A percentile compares a stretch with the other conserved stretches of the same genome.
Conservation (phyloP, 495 filamentous ascomycete genomes). For the Melanomma pulvis-pyrius region DNA sequence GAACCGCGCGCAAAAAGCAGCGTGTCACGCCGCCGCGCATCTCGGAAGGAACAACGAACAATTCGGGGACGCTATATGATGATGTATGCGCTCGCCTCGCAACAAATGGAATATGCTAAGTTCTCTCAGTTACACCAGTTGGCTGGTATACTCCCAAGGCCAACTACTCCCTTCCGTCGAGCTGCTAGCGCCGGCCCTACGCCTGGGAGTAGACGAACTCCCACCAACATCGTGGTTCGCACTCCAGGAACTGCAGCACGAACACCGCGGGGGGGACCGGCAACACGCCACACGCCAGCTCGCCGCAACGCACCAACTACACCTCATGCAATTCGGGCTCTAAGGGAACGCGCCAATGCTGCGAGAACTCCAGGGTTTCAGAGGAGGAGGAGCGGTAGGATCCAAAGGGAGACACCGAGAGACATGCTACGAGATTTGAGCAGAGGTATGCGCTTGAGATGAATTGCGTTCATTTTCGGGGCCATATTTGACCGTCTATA, state of each 20-base stretch:
- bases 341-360: slow-evolving; percentile 73
- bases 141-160: slow-evolving; percentile 43
- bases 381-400: slow-evolving; percentile 65
- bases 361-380: slow-evolving; percentile 67
- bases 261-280: slow-evolving; percentile 31
- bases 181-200: slow-evolving; percentile 27
- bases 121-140: slow-evolving; percentile 43
- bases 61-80: slow-evolving; percentile 42
- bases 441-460: slow-evolving; percentile 36
- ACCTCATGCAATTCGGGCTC: slow-evolving; percentile 71
- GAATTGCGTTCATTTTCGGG: background rate
- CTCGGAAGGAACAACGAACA: slow-evolving; percentile 38
- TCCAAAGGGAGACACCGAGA: slow-evolving; percentile 75
- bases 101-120: background rate
- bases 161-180: slow-evolving; percentile 47
- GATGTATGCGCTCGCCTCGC: slow-evolving; percentile 35
- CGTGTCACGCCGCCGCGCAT: slow-evolving; percentile 44
- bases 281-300: slow-evolving; percentile 38
- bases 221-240: slow-evolving; percentile 27
- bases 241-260: slow-evolving; percentile 40
- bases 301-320: slow-evolving; percentile 59
- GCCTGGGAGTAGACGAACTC: slow-evolving; percentile 28
- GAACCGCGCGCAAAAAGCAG: slow-evolving; percentile 29
- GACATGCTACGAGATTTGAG: slow-evolving; percentile 70
- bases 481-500: slow-evolving; percentile 4